Base-by-base conservation (phyloP, 2,329 filamentous ascomycete genomes). In the Colletotrichum incanum region DNA sequence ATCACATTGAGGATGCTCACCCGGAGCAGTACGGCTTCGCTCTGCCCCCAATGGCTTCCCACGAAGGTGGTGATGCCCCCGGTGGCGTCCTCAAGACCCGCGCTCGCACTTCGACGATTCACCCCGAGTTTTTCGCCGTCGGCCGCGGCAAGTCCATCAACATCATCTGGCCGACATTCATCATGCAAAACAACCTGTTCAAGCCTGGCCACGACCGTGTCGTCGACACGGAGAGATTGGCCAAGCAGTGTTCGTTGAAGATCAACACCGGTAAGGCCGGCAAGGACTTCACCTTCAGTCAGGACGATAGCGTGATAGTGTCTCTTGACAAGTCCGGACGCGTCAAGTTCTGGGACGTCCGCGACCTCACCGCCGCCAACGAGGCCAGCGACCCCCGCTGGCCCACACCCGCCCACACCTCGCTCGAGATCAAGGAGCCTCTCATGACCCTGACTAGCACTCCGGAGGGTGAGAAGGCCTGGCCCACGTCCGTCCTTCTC, bases 271-370 rank as follows among this genome's bases (percentile, higher is more conserved):
- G 96, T 76, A 99, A 99, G 86, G 96, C 96, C 75, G 96, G 95
- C 74, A 99, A 99, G 83, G 96, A 99, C 81, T 99, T 99, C 81
- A 93, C 92, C 58, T 99, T 99, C 84, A 98, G 96, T 82, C 95
- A 97, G 81, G 96, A 99, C 81, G 96, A 99, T 81, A 94, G 93
- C 1, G 92, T 96, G 50, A 94, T 99, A 76, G 95, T 97, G 58
- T 98, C 96, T 60, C 90, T 99, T 64, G 97, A 99, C 82, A 99
- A 99, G 86, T 96, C 95, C 72, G 97, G 96, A 59, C 92, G 94
- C 73, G 92, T 98, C 84, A 96, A 97, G 83, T 98, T 99, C 86
- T 99, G 96, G 97, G 96, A 99, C 81, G 94, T 98, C 75, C 93
- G 93, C 72, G 91, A 93, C 73, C 88, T 98, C 67, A 93, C 88